Evolutionary conservation across 352 stramenopile species (phyloP), one percentile per base, ranked within the genome.

Genomic region (Phytophthora crassamura): DNA sequence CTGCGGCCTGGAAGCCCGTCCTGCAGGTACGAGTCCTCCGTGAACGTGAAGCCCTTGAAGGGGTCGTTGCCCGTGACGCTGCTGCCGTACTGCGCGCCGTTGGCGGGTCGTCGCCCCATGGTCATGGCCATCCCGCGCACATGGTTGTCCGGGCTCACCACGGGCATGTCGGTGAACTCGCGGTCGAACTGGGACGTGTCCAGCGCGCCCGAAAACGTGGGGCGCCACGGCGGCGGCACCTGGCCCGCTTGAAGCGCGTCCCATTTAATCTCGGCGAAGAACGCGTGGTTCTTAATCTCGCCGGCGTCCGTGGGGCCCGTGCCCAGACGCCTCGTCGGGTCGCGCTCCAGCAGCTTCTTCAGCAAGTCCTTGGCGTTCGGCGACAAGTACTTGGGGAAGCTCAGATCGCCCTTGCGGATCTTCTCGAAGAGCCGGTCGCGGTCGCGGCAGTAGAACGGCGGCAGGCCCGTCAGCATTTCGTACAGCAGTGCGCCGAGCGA

Each of bases 171-270:
- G 0, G 97, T 99, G 60, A 98, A 98, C 75, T 99, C 97, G 54
- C 89, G 85, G 82, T 99, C 97, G 58, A 99, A 99, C 82, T 99
- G 96, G 56, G 94, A 98, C 38, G 96, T 99, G 81, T 99, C 96
- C n/a, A 98, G 75, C 40, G 82, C 96, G 20, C 91, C 88, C 18
- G 88, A 93, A 63, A 99, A 97, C 25, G 88, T 91, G 15, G 97
- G 97, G 20, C 87, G 78, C 95, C 95, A 99, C 35, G 96, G 96
- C 45, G 96, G 88, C 34, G 84, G 60, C 28, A 98, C 41, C 43
- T 89, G 69, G 12, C 84, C 79, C 11, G 66, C 43, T 48, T 75
- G 71, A 7, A 94, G 69, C 28, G 69, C 69, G 41, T 92, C 82
- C 86, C 86, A 95, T 36, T 93, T 74, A 47, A 93, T 92, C 51